phyloP scores from a whole-genome alignment of 768 basidiomycete species.

The Ramaria rubella region DNA sequence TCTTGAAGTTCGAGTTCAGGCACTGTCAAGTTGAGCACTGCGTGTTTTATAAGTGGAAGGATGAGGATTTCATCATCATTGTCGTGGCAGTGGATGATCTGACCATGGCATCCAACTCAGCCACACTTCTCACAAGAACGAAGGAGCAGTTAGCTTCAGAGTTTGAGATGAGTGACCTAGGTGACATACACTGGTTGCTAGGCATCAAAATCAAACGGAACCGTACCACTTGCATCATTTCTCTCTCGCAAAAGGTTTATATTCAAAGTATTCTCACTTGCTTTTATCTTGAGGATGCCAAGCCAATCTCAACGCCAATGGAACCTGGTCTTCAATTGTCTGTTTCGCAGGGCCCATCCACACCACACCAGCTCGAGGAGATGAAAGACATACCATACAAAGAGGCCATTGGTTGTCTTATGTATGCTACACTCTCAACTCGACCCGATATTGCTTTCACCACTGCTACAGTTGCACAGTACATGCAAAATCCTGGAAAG shows the following conservation, averaged over 20 bases:
- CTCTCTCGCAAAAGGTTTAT: slow-evolving; percentile 13
- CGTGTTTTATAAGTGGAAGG: slow-evolving; percentile 9
- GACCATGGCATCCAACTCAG: slow-evolving; percentile 3
- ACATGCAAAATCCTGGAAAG: slow-evolving; percentile 15
- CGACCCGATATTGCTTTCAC: slow-evolving; percentile 27
- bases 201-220: slow-evolving; percentile 7
- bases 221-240: slow-evolving; percentile 3
- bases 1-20: slow-evolving; percentile 23
- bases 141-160: neutral
- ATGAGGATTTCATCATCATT: slow-evolving; percentile 9
- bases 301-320: slow-evolving; percentile 8
- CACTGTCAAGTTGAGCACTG: slow-evolving; percentile 14
- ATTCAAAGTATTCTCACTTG: slow-evolving; percentile 12
- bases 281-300: slow-evolving; percentile 6
- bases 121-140: neutral
- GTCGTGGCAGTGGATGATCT: slow-evolving; percentile 20
- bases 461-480: slow-evolving; percentile 20
- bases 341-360: slow-evolving; percentile 1
- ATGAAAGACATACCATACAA: slow-evolving; percentile 18
- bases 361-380: neutral
- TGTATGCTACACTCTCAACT: slow-evolving; percentile 23
- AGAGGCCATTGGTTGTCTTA: slow-evolving; percentile 24
- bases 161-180: neutral
- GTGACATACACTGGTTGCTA: neutral
- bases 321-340: neutral